These are phyloP conservation scores for Citrus australasica DNA, from an alignment of 345 rosid genomes.

Conservation along the genomic window DNA sequence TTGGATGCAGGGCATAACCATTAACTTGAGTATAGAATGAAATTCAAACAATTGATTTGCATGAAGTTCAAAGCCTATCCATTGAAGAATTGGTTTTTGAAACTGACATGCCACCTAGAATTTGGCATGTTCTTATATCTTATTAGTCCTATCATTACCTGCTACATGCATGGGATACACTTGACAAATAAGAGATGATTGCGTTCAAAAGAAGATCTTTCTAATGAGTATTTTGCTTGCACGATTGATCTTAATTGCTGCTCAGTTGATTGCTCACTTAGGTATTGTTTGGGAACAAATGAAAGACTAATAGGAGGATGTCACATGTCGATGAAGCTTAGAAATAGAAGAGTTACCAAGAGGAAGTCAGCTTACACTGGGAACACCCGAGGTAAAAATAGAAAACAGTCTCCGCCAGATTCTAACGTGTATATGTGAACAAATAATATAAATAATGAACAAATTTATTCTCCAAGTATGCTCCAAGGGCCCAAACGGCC, in stretches of 20 bases:
- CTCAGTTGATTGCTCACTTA: not conserved
- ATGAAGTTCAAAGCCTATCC: not conserved
- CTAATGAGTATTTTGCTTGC: not conserved
- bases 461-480: no score
- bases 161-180: not conserved
- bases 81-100: not conserved
- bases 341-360: no score
- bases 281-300: no score
- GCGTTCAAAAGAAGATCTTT: not conserved
- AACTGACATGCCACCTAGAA: constrained; percentile 2
- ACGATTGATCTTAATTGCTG: not conserved
- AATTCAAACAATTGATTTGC: not conserved
- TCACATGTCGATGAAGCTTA: no score
- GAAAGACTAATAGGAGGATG: no score
- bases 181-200: not conserved
- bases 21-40: not conserved
- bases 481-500: no score
- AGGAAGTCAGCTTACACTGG: no score
- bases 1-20: no score
- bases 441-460: no score
- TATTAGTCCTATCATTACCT: constrained; percentile 4
- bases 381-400: no score
- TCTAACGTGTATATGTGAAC: no score
- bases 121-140: not conserved
- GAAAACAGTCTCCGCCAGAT: no score